Percentiles rank a stretch among this genome's conserved stretches.
phyloP scores from a whole-genome alignment of 2,329 filamentous ascomycete species.

The Nemania sp. region DNA sequence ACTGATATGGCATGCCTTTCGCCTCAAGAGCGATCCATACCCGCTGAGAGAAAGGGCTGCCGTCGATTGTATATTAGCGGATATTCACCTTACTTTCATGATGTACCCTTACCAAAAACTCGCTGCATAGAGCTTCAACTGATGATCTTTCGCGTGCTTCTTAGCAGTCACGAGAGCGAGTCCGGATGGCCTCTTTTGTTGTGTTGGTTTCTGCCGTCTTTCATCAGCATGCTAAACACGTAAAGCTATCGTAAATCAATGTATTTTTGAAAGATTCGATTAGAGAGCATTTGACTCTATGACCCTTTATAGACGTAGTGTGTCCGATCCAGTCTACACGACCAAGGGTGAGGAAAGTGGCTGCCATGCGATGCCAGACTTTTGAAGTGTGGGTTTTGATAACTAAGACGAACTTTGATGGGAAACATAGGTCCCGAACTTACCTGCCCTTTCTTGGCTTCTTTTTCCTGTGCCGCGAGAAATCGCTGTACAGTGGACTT shows the following conservation, averaged over 20 bases:
- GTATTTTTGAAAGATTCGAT: background rate
- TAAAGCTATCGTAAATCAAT: background rate
- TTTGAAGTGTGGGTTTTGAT: background rate
- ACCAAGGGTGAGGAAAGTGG: background rate
- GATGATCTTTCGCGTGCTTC: constrained; percentile 75
- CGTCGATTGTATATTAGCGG: constrained; percentile 38
- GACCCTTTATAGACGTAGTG: background rate
- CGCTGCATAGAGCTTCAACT: constrained; percentile 82
- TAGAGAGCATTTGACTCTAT: background rate
- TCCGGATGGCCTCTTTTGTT: constrained; percentile 76
- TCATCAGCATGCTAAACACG: constrained; percentile 22
- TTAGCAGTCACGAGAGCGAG: constrained; percentile 75
- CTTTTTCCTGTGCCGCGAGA: constrained; percentile 73
- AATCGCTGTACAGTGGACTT: constrained; percentile 81
- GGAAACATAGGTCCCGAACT: constrained; percentile 48
- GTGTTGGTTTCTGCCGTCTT: constrained; percentile 70
- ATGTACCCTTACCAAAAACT: constrained; percentile 76
- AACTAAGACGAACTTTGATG: background rate
- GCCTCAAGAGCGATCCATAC: constrained; percentile 90
- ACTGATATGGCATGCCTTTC: constrained; percentile 84
- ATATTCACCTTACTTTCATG: constrained; percentile 7
- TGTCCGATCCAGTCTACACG: background rate
- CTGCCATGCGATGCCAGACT: background rate
- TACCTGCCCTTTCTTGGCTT: constrained; percentile 70
- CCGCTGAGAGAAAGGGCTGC: constrained; percentile 83